Percentiles rank a stretch among this genome's conserved stretches.
These are phyloP conservation scores for Chalara sp. DNA, from an alignment of 2,329 filamentous ascomycete species.

Conservation along the genomic window DNA sequence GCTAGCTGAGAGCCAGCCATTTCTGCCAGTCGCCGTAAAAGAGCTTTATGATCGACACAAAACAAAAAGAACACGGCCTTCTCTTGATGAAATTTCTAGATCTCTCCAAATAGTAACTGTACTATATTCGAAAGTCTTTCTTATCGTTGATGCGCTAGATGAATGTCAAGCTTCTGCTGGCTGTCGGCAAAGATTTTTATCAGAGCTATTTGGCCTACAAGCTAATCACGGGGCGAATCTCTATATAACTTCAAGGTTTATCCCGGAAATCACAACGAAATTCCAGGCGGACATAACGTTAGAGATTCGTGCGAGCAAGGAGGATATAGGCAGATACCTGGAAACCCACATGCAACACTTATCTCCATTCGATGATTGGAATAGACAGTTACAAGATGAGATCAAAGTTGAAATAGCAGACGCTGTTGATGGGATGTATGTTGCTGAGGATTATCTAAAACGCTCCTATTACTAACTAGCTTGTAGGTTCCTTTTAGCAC, in stretches of 20 bases:
- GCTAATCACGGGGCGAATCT: conserved; percentile 20
- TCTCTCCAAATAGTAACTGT: background rate
- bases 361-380: too few relatives aligned
- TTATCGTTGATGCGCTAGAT: conserved; percentile 12
- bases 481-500: too few relatives aligned
- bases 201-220: conserved; percentile 11
- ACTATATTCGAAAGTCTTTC: conserved; percentile 5
- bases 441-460: background rate
- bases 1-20: background rate
- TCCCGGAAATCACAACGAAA: conserved; percentile 14
- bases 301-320: conserved; percentile 25
- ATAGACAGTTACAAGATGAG: too few relatives aligned
- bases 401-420: conserved; percentile 11
- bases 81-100: background rate
- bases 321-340: conserved; percentile 26
- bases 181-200: conserved; percentile 19
- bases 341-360: conserved; percentile 12
- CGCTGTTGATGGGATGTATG: conserved; percentile 26
- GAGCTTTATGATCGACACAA: conserved; percentile 20
- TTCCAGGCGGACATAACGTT: conserved; percentile 14
- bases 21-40: conserved; percentile 13
- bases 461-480: too few relatives aligned
- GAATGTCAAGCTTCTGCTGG: conserved; percentile 8
- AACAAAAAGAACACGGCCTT: conserved; percentile 14
- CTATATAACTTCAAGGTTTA: conserved; percentile 27